Conservation (phyloP, 2,329 filamentous ascomycete species). For the Fusarium udum region DNA sequence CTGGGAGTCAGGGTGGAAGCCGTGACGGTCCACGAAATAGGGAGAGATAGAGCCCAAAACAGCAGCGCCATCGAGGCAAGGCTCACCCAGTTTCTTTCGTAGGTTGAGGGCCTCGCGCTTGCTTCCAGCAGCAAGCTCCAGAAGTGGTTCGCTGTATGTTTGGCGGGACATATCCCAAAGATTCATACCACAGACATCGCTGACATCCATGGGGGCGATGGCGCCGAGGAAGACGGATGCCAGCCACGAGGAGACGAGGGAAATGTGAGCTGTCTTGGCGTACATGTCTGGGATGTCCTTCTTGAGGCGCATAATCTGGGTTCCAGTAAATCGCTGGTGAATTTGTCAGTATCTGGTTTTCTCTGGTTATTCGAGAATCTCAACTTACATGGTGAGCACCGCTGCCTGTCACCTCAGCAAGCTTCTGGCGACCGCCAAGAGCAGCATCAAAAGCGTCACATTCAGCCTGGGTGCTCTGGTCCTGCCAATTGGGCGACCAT, state of each 20-base stretch:
- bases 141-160: slow-evolving; percentile 77
- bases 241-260: slow-evolving; percentile 93
- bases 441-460: slow-evolving; percentile 86
- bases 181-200: slow-evolving; percentile 96
- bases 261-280: slow-evolving; percentile 81
- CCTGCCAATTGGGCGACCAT: slow-evolving; percentile 97
- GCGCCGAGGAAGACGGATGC: slow-evolving; percentile 88
- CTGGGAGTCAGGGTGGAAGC: slow-evolving; percentile 78
- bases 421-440: slow-evolving; percentile 70
- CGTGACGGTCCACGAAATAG: slow-evolving; percentile 84
- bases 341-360: slow-evolving; percentile 7
- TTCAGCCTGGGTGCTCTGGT: slow-evolving; percentile 91
- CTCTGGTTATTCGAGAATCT: slow-evolving; percentile 7
- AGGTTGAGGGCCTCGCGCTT: slow-evolving; percentile 70
- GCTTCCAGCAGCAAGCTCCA: slow-evolving; percentile 77
- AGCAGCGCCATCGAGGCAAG: slow-evolving; percentile 81
- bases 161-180: slow-evolving; percentile 87
- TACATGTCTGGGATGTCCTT: slow-evolving; percentile 84
- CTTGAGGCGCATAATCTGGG: slow-evolving; percentile 90
- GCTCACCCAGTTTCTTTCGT: slow-evolving; percentile 80
- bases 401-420: slow-evolving; percentile 87
- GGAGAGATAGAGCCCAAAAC: slow-evolving; percentile 77
- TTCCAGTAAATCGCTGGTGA: slow-evolving; percentile 88
- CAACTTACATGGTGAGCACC: slow-evolving; percentile 87
- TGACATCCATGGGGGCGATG: slow-evolving; percentile 90